These are phyloP conservation scores for Cyamopsis tetragonoloba DNA, from an alignment of 306 rosid species.

Conservation along the genomic window DNA sequence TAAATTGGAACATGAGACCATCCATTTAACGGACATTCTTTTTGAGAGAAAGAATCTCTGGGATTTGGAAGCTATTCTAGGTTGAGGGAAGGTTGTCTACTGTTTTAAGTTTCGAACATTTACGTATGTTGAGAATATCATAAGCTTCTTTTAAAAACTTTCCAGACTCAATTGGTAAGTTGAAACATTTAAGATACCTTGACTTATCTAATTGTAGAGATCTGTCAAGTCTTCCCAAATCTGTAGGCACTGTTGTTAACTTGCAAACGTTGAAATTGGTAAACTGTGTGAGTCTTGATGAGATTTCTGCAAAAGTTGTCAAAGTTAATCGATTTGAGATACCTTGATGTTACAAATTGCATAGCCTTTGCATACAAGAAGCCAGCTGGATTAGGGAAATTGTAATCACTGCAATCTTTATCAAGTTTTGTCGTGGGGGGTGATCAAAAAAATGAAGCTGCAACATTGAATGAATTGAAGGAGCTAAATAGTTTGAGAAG, in stretches of 20 bases:
- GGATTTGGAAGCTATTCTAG: too few species aligned
- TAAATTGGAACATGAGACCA: too few species aligned
- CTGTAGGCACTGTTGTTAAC: not conserved
- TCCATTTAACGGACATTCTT: too few species aligned
- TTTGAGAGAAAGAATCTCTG: too few species aligned
- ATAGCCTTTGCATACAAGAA: not conserved
- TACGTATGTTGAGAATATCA: not conserved
- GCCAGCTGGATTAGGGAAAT: not conserved
- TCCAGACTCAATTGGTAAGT: not conserved
- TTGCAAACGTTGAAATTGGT: not conserved
- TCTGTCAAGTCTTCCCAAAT: not conserved
- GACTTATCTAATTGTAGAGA: not conserved
- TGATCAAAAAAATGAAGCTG: not conserved
- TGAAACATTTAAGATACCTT: not conserved
- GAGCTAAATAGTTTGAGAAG: slow-evolving; percentile 7
- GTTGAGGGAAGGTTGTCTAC: too few species aligned
- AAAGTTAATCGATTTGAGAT: not conserved
- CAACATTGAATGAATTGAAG: not conserved
- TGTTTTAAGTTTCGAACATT: not conserved
- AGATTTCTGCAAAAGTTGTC: not conserved
- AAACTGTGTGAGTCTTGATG: fast-evolving
- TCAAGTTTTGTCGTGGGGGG: not conserved
- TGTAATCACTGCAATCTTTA: not conserved
- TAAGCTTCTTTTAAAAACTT: too few species aligned
- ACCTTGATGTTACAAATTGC: not conserved